A percentile compares a stretch with the other conserved stretches of the same genome.
These are phyloP conservation scores for Hypoxylon intermedium DNA, from an alignment of 495 filamentous ascomycete species.

Conservation along the genomic window DNA sequence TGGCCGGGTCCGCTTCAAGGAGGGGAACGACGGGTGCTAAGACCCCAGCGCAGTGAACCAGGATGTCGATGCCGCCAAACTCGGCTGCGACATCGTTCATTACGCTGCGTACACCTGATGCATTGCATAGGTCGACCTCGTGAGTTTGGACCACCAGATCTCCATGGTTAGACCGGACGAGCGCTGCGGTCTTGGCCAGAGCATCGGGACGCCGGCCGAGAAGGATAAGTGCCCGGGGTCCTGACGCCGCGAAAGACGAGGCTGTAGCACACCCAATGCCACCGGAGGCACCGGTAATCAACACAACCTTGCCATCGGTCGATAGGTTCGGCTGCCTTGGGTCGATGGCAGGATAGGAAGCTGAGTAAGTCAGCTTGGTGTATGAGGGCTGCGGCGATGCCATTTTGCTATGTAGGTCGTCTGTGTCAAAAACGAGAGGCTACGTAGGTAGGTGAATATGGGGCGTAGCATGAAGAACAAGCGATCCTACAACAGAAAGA, in stretches of 20 bases:
- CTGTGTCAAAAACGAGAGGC: too few relatives aligned
- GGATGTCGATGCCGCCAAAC: constrained; percentile 41
- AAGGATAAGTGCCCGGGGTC: constrained; percentile 20
- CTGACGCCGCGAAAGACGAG: constrained; percentile 49
- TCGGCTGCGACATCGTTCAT: background rate
- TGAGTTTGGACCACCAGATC: background rate
- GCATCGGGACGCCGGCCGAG: constrained; percentile 9
- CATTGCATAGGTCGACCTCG: background rate
- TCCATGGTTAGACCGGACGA: background rate
- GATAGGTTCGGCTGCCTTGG: too few relatives aligned
- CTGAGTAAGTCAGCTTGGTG: too few relatives aligned
- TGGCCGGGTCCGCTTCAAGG: constrained; percentile 31
- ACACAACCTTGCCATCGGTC: constrained; percentile 44
- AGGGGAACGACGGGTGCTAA: constrained; percentile 35
- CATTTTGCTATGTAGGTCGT: too few relatives aligned
- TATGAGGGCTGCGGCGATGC: too few relatives aligned
- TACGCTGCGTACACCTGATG: background rate
- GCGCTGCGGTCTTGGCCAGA: background rate
- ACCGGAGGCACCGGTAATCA: constrained; percentile 56
- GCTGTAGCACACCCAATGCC: constrained; percentile 54
- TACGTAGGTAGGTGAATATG: too few relatives aligned
- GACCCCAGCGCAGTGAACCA: constrained; percentile 48
- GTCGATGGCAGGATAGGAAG: too few relatives aligned
- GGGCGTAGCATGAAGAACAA: too few relatives aligned
- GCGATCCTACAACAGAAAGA: too few relatives aligned